Conservation (phyloP, 1,284 basidiomycete species). For the Tilletiaria anomala region DNA sequence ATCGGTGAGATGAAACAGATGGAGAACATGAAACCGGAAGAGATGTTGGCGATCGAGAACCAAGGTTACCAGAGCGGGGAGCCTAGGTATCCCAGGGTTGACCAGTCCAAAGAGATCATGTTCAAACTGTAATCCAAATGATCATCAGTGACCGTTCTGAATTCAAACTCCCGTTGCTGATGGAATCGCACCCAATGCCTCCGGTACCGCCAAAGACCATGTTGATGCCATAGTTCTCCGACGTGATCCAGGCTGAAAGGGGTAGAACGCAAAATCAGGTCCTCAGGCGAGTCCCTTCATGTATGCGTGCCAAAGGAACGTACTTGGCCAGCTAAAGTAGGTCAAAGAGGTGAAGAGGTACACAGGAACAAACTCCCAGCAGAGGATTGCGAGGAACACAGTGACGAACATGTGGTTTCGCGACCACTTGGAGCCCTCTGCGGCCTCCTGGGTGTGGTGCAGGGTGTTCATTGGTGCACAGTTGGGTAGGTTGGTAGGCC, state of each 20-base stretch:
- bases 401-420: slow-evolving; percentile 40
- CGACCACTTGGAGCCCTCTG: slow-evolving; percentile 43
- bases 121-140: too few species aligned
- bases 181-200: slow-evolving; percentile 40
- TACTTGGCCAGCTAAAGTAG: slow-evolving; percentile 51
- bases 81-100: slow-evolving; percentile 23
- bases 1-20: slow-evolving; percentile 15
- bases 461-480: background rate
- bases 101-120: slow-evolving; percentile 44
- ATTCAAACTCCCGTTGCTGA: too few species aligned
- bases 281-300: too few species aligned
- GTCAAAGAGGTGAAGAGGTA: slow-evolving; percentile 42
- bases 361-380: slow-evolving; percentile 7
- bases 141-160: too few species aligned
- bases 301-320: too few species aligned
- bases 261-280: too few species aligned
- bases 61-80: slow-evolving; percentile 29
- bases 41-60: slow-evolving; percentile 26
- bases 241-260: slow-evolving; percentile 48
- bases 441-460: slow-evolving; percentile 32
- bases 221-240: slow-evolving; percentile 7
- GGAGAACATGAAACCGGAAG: slow-evolving; percentile 17
- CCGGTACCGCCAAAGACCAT: slow-evolving; percentile 11
- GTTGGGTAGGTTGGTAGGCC: slow-evolving; percentile 39
- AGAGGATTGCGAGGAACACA: slow-evolving; percentile 36